A percentile compares a stretch with the other conserved stretches of the same genome.
Conservation (phyloP, 1,139 yeast species). For the Nakaseomyces uthaithaninus region DNA sequence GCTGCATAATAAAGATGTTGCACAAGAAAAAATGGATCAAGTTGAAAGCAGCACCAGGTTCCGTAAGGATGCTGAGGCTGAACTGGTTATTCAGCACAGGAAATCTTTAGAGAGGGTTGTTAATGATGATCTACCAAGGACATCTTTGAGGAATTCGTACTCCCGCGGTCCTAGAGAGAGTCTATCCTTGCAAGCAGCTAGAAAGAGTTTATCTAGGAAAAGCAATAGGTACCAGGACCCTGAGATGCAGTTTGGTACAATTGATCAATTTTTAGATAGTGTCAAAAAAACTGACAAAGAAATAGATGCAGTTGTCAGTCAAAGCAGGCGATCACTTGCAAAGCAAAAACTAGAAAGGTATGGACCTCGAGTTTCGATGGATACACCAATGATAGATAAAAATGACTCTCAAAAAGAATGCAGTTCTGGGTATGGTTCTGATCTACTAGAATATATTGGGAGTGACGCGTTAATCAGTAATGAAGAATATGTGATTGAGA, state of each 20-base stretch:
- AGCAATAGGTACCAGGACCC: conserved; percentile 24
- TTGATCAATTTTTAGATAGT: conserved; percentile 49
- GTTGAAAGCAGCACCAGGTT: conserved; percentile 50
- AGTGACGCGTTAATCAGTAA: conserved; percentile 57
- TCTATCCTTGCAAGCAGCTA: conserved; percentile 31
- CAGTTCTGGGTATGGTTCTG: conserved; percentile 4
- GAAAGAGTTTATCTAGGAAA: conserved; percentile 24
- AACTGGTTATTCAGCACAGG: conserved; percentile 52
- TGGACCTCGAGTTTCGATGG: conserved; percentile 26
- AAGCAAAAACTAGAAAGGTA: conserved; percentile 53
- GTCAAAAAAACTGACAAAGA: conserved; percentile 46
- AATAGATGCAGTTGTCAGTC: conserved; percentile 48
- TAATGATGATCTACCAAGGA: conserved; percentile 15
- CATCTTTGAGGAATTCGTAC: conserved; percentile 17
- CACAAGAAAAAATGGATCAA: conserved; percentile 54
- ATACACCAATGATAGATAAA: conserved; percentile 19
- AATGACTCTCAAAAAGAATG: conserved; percentile 1
- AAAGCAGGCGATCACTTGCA: conserved; percentile 57
- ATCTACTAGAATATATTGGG: conserved; percentile 38
- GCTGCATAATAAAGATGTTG: conserved; percentile 50
- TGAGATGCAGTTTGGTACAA: conserved; percentile 37
- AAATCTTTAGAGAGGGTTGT: conserved; percentile 30
- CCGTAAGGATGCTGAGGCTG: conserved; percentile 77
- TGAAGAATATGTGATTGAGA: conserved; percentile 72
- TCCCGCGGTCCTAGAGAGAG: conserved; percentile 31